Evolutionary conservation across 2,329 filamentous ascomycete species (phyloP).

Genomic region (Colletotrichum liaoningense): DNA sequence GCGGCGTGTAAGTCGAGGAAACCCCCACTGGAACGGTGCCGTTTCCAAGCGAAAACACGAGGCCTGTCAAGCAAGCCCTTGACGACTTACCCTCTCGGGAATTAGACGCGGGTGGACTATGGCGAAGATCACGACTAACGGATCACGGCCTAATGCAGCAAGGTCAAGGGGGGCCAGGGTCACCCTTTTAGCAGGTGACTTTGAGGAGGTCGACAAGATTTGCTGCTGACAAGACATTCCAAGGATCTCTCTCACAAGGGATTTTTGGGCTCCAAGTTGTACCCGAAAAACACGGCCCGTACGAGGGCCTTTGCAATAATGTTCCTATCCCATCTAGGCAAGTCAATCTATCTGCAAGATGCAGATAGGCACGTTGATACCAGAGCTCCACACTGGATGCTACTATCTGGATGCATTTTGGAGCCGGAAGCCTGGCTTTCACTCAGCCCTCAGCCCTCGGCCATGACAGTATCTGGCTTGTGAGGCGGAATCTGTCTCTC

Average conservation of each 20-base stretch:
- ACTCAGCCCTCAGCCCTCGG: neutral
- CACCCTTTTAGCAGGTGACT: constrained; percentile 13
- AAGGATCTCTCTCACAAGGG: neutral
- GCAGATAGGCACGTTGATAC: constrained; percentile 32
- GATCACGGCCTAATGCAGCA: constrained; percentile 3
- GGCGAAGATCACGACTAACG: constrained; percentile 15
- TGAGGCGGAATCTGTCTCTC: constrained; percentile 16
- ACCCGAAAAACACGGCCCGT: constrained; percentile 30
- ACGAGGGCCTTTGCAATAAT: constrained; percentile 26
- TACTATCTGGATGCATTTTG: constrained; percentile 13
- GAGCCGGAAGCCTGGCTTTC: constrained; percentile 13
- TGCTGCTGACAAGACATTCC: constrained; percentile 6
- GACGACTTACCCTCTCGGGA: constrained; percentile 17
- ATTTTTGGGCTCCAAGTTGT: neutral
- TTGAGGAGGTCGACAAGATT: neutral
- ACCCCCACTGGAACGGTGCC: constrained; percentile 1
- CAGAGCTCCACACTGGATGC: constrained; percentile 27
- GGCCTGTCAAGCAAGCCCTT: constrained; percentile 9
- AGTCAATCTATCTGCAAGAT: constrained; percentile 30
- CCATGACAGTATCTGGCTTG: constrained; percentile 14
- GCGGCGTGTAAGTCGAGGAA: constrained; percentile 1
- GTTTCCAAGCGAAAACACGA: neutral
- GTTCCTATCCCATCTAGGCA: constrained; percentile 30
- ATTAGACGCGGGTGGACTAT: constrained; percentile 16
- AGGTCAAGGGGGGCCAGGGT: constrained; percentile 3